Percentiles rank a stretch among this genome's conserved stretches.
phyloP scores from a whole-genome alignment of 331 rosid species.

The Spiraea crenata region DNA sequence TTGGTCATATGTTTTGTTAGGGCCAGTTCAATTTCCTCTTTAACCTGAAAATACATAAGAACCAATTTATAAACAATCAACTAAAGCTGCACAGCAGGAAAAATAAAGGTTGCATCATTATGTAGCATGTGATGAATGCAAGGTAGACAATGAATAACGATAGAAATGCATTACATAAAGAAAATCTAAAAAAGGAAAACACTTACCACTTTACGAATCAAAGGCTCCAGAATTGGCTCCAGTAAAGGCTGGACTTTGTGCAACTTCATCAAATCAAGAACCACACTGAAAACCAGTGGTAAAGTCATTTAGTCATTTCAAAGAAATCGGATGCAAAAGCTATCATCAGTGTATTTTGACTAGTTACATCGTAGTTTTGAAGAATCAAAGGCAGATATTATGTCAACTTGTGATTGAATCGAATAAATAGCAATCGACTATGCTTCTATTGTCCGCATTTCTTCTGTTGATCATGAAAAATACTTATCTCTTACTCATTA shows the following conservation, averaged over 20 bases:
- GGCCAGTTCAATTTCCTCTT: constrained; percentile 89
- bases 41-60: constrained; percentile 61
- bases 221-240: constrained; percentile 80
- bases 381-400: neutral
- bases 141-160: neutral
- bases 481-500: neutral
- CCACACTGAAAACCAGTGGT: constrained; percentile 53
- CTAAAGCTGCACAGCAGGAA: constrained; percentile 8
- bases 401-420: neutral
- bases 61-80: constrained; percentile 20
- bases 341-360: neutral
- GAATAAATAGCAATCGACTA: neutral
- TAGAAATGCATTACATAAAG: neutral
- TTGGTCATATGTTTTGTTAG: constrained; percentile 61
- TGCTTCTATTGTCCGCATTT: neutral
- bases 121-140: constrained; percentile 1
- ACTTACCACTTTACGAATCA: constrained; percentile 92
- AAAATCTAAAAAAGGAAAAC: neutral
- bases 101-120: neutral
- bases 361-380: neutral
- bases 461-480: neutral
- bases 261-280: constrained; percentile 53
- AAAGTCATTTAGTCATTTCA: constrained; percentile 23
- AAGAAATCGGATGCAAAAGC: constrained; percentile 1
- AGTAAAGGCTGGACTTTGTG: constrained; percentile 50